These are phyloP conservation scores for Aspergillus oerlinghausenensis DNA, from an alignment of 2,329 filamentous ascomycete species.

Conservation along the genomic window DNA sequence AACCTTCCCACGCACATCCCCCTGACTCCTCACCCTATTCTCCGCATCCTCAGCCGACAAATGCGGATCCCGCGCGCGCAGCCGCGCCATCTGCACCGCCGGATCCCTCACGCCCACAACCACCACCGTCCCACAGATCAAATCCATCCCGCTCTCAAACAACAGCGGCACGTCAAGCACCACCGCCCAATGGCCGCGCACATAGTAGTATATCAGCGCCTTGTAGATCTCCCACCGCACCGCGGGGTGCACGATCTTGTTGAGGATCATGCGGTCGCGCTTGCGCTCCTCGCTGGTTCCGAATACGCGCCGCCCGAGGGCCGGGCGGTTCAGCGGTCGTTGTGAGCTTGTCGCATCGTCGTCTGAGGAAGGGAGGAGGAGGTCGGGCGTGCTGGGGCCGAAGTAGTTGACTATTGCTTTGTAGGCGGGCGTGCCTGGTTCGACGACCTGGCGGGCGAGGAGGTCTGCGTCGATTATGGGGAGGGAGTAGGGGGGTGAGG, in stretches of 20 bases:
- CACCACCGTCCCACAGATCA: slow-evolving; percentile 76
- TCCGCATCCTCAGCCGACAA: slow-evolving; percentile 79
- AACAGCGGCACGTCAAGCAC: slow-evolving; percentile 88
- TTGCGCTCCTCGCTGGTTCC: slow-evolving; percentile 67
- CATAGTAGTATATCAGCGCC: slow-evolving; percentile 66
- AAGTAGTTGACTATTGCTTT: slow-evolving; percentile 78
- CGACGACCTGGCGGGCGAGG: slow-evolving; percentile 87
- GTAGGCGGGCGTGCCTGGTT: slow-evolving; percentile 84
- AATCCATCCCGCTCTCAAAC: slow-evolving; percentile 83
- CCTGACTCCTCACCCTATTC: slow-evolving; percentile 82
- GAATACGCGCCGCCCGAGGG: slow-evolving; percentile 80
- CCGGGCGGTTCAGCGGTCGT: slow-evolving; percentile 75
- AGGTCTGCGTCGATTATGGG: slow-evolving; percentile 93
- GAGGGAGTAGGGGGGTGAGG: slow-evolving; percentile 73
- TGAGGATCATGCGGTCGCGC: slow-evolving; percentile 71
- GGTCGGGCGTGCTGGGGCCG: slow-evolving; percentile 73
- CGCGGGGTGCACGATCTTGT: slow-evolving; percentile 87
- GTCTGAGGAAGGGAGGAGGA: slow-evolving; percentile 60
- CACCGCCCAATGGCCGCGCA: slow-evolving; percentile 77
- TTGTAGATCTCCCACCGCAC: slow-evolving; percentile 79
- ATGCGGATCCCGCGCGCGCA: slow-evolving; percentile 71
- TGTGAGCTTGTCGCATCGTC: slow-evolving; percentile 26
- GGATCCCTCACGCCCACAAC: slow-evolving; percentile 83
- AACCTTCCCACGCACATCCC: slow-evolving; percentile 79
- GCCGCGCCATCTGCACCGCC: slow-evolving; percentile 72